Evolutionary conservation across 140 eudicot genomes (phyloP), one percentile per base, ranked within the genome.

Genomic region (Stevia rebaudiana): DNA sequence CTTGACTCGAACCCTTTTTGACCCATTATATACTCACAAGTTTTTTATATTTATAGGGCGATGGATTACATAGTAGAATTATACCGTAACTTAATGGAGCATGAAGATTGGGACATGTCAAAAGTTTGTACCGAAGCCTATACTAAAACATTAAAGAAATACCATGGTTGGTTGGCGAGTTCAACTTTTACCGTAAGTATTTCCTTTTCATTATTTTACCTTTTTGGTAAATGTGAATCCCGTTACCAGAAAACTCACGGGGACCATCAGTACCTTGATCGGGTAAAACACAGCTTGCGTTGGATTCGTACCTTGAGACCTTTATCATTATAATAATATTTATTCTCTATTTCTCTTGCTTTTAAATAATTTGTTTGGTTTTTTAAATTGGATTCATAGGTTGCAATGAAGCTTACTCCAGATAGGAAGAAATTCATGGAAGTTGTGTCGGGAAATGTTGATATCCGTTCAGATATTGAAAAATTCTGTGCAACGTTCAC

Each of bases 101-200:
- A 88, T 64, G 78, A 76, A 40, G 96, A 92, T 65, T 92, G 96
- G 98, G 65, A 89, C 53, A 85, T 92, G 96, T 73, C 98, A 31
- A 88, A 88, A 74, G 88, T 84, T 79, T 92, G 98, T 74, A 33
- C 83, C 4, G 98, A 88, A 72, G 82, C 98, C 42, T 92, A 92
- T 82, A 72, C 62, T 52, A 88, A 81, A 81, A 88, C 98, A 18
- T 78, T 92, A 61, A 92, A 92, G 84, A 76, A 92, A 76, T 92
- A 82, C 83, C 98, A 92, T 71, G 98, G 98, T 52, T 92, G 98
- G 98, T 81, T 92, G 18, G 98, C 98, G 70, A 81, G 96, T 78
- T 85, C 96, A 53, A 92, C 84, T 75, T 86, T 92, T 79, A 68
- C 87, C 72, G 98, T 90, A 69, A 16, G 43, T 31, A 15, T 12